phyloP scores from a whole-genome alignment of 352 stramenopile species.

The Phytophthora ramorum region DNA sequence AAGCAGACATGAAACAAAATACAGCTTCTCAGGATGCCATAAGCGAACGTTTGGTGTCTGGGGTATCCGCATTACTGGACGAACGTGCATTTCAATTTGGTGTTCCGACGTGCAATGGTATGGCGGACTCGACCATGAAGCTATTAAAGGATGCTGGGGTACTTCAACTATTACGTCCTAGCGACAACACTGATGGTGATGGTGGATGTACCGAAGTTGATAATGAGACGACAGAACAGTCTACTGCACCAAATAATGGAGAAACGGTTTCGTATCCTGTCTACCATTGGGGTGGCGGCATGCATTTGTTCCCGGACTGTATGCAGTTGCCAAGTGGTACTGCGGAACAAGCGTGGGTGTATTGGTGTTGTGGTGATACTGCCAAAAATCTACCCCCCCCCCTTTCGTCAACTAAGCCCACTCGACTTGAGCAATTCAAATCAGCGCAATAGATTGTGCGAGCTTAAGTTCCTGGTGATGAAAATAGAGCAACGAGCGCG shows the following conservation, averaged over 20 bases:
- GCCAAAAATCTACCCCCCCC: neutral
- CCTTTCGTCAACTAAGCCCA: slow-evolving; percentile 2
- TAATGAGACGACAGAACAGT: neutral
- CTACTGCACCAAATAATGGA: neutral
- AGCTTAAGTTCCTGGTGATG: slow-evolving; percentile 18
- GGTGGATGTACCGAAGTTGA: neutral
- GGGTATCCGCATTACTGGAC: neutral
- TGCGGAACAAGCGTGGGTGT: slow-evolving; percentile 9
- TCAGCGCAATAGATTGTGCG: slow-evolving; percentile 18
- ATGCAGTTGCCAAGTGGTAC: slow-evolving; percentile 11
- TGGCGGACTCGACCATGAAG: slow-evolving; percentile 6
- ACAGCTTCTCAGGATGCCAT: no score
- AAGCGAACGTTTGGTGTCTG: slow-evolving; percentile 1
- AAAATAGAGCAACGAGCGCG: slow-evolving; percentile 9
- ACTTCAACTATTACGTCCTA: neutral
- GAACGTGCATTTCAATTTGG: slow-evolving; percentile 1
- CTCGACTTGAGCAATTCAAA: slow-evolving; percentile 14
- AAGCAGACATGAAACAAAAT: no score
- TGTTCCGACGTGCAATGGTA: slow-evolving; percentile 2
- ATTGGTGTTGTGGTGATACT: slow-evolving; percentile 12
- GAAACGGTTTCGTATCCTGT: neutral
- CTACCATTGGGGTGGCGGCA: slow-evolving; percentile 11
- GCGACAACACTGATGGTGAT: neutral
- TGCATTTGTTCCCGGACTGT: slow-evolving; percentile 7
- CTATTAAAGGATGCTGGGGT: neutral